A percentile compares a stretch with the other conserved stretches of the same genome.
phyloP scores from a whole-genome alignment of 2,329 filamentous ascomycete species.

The Sarocladiaceae sp. region DNA sequence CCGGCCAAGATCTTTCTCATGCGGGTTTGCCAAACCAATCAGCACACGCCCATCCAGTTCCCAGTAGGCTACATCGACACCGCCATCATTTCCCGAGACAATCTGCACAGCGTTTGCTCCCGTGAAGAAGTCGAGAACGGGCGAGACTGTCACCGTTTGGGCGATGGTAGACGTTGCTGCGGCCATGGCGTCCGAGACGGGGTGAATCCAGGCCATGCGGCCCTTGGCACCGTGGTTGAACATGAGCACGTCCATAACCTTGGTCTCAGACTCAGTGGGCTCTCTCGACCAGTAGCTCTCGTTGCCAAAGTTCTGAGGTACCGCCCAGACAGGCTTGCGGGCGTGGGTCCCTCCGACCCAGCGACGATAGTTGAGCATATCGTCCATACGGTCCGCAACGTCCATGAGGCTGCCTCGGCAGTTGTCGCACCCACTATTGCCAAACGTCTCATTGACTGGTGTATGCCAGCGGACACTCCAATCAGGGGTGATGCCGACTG shows the following conservation, averaged over 20 bases:
- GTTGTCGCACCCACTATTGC: slow-evolving; percentile 1
- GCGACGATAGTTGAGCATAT: neutral
- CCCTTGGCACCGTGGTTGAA: slow-evolving; percentile 3
- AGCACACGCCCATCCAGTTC: neutral
- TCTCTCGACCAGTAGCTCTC: neutral
- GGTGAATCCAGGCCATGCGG: slow-evolving; percentile 3
- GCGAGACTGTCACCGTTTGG: neutral
- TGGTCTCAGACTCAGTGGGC: neutral
- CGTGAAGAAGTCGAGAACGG: neutral
- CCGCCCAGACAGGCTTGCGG: neutral
- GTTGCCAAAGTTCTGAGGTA: slow-evolving; percentile 1
- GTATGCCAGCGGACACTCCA: slow-evolving; percentile 1
- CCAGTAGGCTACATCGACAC: neutral
- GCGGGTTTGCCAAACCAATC: neutral
- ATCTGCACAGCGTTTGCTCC: neutral
- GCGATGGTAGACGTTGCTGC: neutral
- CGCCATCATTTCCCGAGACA: neutral
- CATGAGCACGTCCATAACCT: slow-evolving; percentile 2
- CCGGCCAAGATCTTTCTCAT: neutral
- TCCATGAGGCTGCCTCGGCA: slow-evolving; percentile 1
- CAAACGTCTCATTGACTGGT: slow-evolving; percentile 1
- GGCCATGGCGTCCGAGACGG: slow-evolving; percentile 2
- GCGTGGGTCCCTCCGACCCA: neutral
- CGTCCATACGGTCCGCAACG: neutral
- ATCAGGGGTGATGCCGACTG: neutral